Conservation (phyloP, 352 stramenopile species). For the Pythium utonaiense region DNA sequence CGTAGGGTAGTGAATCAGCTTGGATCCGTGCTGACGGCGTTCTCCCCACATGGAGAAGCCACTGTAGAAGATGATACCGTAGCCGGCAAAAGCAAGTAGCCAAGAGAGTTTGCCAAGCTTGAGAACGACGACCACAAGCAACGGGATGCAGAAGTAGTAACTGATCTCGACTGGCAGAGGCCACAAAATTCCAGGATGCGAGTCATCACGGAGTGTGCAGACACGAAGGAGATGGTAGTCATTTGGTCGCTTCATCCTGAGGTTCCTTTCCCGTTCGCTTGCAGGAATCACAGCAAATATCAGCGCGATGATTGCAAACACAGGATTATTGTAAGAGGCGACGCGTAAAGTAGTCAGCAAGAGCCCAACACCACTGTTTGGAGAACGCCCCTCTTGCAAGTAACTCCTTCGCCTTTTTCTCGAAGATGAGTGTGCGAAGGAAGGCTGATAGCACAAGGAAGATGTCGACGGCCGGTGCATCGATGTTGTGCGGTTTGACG, state of each 20-base stretch:
- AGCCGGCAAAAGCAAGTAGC: constrained; percentile 28
- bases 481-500: constrained; percentile 29
- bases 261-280: too few species aligned
- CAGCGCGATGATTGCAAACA: too few species aligned
- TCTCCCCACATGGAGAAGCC: constrained; percentile 23
- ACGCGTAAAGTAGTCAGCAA: constrained; percentile 43
- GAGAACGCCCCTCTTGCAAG: constrained; percentile 18
- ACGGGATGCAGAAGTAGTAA: constrained; percentile 41
- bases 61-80: constrained; percentile 29
- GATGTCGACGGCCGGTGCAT: constrained; percentile 30
- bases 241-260: too few species aligned
- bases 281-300: too few species aligned
- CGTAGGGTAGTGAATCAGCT: constrained; percentile 31
- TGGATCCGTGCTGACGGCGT: constrained; percentile 13
- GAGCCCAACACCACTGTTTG: constrained; percentile 9
- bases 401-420: constrained; percentile 30
- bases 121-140: constrained; percentile 23
- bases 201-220: constrained; percentile 31
- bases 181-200: constrained; percentile 47
- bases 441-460: constrained; percentile 51
- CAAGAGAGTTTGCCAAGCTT: constrained; percentile 30
- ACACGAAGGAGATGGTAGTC: constrained; percentile 37
- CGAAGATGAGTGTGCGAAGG: constrained; percentile 37
- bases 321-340: constrained; percentile 54
- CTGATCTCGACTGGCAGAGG: constrained; percentile 43